Base-by-base conservation (phyloP, 2,329 filamentous ascomycete genomes). In the Neopestalotiopsis sp. region DNA sequence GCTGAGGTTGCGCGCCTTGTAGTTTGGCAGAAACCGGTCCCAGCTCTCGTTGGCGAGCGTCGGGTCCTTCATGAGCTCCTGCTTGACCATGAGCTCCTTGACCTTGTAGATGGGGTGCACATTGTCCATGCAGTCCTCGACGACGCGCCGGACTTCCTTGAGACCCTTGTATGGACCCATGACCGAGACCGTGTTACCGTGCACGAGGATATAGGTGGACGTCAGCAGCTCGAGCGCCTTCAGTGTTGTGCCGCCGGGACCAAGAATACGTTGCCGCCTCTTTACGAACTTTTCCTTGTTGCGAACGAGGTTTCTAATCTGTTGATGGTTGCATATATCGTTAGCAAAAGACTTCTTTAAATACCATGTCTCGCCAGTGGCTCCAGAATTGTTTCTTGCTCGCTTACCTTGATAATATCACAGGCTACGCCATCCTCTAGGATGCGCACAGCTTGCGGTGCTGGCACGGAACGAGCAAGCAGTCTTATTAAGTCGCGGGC, bases 211-310 rank as follows among this genome's bases (percentile, higher is more conserved):
- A 80, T 98, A 98, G 68, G 93, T 97, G 76, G 91, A 86, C 0
- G 96, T 99, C 67, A 99, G 88, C 2, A 98, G 86, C 80, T 98
- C 94, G 34, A 99, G 88, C 1, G 96, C 96, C 80, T 98, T 98
- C 66, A 99, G 86, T 1, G 96, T 99, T 63, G 92, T 94, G 49
- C 95, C 96, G 72, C 94, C 93, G 17, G 95, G 95, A 0, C 96
- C 96, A 30, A 99, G 86, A 69, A 99, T 96, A 68, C 96, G 88
- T 82, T 99, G 96, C 63, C 96, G 89, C 68, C 96, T 88, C 85
- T 99, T 99, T 65, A 97, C 93, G 76, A 98, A 99, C 68, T 94
- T 90, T 73, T 98, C 95, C 81, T 98, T 98, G 82, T 95, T 98
- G 71, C 93, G 88, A 34, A 98, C 94, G 62, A 98, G 86, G 77